Conservation (phyloP, 2,329 filamentous ascomycete species). For the Aureobasidium sp. region DNA sequence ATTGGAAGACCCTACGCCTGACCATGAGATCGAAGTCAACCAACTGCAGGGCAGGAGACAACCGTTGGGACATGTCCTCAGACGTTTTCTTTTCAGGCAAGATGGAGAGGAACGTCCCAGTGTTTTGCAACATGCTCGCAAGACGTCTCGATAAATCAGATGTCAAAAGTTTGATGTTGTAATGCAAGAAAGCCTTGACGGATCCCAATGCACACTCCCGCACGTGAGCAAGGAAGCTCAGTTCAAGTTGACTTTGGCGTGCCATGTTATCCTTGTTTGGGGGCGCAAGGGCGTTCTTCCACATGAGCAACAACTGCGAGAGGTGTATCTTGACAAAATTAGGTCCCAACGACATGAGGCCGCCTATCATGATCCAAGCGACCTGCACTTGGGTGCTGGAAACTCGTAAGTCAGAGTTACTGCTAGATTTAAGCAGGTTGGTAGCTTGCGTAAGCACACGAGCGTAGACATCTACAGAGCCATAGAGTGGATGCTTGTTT, state of each 20-base stretch:
- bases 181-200: slow-evolving; percentile 85
- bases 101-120: slow-evolving; percentile 78
- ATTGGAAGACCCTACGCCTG: slow-evolving; percentile 84
- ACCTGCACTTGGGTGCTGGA: slow-evolving; percentile 96
- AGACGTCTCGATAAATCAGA: slow-evolving; percentile 91
- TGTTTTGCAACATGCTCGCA: slow-evolving; percentile 90
- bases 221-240: slow-evolving; percentile 89
- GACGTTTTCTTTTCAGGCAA: slow-evolving; percentile 76
- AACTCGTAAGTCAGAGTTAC: slow-evolving; percentile 80
- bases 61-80: slow-evolving; percentile 76
- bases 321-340: slow-evolving; percentile 99
- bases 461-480: slow-evolving; percentile 92
- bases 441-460: slow-evolving; percentile 87
- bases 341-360: slow-evolving; percentile 89
- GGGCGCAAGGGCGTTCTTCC: slow-evolving; percentile 95
- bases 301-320: slow-evolving; percentile 83
- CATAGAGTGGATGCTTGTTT: slow-evolving; percentile 79
- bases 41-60: slow-evolving; percentile 79
- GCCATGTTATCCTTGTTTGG: slow-evolving; percentile 86
- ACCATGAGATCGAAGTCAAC: slow-evolving; percentile 91
- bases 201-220: slow-evolving; percentile 89
- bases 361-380: slow-evolving; percentile 94
- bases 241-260: slow-evolving; percentile 75
- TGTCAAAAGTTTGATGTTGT: slow-evolving; percentile 84
- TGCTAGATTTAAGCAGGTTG: slow-evolving; percentile 82